Base-by-base conservation (phyloP, 495 filamentous ascomycete genomes). In the Penicillium samsonianum region DNA sequence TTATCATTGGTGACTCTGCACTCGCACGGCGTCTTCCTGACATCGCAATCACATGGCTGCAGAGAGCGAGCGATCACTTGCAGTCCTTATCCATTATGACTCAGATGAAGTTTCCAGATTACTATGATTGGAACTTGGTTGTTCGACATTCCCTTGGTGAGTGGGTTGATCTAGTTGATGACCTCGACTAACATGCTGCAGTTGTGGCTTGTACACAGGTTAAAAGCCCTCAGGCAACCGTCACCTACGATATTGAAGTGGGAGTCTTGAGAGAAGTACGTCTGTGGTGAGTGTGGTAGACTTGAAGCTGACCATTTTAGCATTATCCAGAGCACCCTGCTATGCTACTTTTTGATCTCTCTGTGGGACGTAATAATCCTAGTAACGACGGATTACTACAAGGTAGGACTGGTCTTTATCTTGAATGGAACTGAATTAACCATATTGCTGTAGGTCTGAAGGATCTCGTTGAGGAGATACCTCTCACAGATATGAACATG, bases 1-100 rank as follows among this genome's bases (percentile, higher is more conserved):
- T 86, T 51, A 85, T 87, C 58, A 88, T 94, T 61, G 90, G 92
- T 2, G 82, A 79, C 53, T 78, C 81, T 26, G 71, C 88, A 26
- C 72, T 83, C 1, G 63, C 65, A 4, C 78, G 79, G 47, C 65
- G 73, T n/a, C 73, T 86, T 58, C 82, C 77, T 63, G 67, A 74
- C 4, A 56, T 79, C 12, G 85, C 89, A 12, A 67, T 79, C 7
- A 84, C 82, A 65, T 96, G 92, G 93, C 70, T 96, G n/a, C 80
- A 87, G 51, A 79, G 87, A 56, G 84, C 90, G 4, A 74, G 84
- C 51, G 78, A 86, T 19, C 65, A 83, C 37, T 75, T 93, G 33
- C 73, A 80, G 16, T 7, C 16, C 2, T 20, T 42, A 11, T 2
- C 3, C 28, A 10, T 20, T 4, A 9, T 17, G 16, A 20, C 10